Evolutionary conservation across 441 rosid genomes (phyloP).

Genomic region (Pelargonium australe): DNA sequence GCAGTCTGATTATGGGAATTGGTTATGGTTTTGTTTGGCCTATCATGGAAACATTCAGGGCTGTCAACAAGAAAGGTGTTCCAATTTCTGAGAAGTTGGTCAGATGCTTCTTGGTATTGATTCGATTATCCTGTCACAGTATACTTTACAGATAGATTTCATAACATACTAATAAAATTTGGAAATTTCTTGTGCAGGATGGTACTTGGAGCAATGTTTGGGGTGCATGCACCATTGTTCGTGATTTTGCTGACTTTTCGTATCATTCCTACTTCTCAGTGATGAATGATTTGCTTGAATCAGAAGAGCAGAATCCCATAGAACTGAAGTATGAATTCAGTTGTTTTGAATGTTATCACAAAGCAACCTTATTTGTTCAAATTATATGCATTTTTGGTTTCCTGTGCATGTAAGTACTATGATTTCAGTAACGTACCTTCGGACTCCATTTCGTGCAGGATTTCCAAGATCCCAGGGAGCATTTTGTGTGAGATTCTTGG

Average conservation of each 20-base stretch:
- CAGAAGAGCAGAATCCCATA: conserved; percentile 22
- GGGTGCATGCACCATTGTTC: conserved; percentile 21
- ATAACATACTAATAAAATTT: neutral
- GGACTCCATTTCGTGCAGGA: neutral
- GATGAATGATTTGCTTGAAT: conserved; percentile 21
- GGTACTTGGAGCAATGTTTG: conserved; percentile 6
- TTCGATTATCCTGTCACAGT: too few relatives aligned
- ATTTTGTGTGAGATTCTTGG: conserved; percentile 21
- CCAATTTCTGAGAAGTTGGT: neutral
- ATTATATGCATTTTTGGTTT: too few relatives aligned
- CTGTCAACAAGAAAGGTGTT: neutral
- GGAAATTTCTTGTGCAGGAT: neutral
- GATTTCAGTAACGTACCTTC: too few relatives aligned
- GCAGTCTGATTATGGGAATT: neutral
- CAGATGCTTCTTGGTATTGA: conserved; percentile 2
- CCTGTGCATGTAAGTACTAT: too few relatives aligned
- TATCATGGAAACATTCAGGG: neutral
- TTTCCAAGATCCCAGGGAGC: conserved; percentile 10
- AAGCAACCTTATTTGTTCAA: too few relatives aligned
- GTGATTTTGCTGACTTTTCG: conserved; percentile 26
- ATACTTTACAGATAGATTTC: too few relatives aligned
- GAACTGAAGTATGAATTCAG: neutral
- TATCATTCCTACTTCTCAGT: conserved; percentile 27
- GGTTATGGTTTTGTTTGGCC: conserved; percentile 1
- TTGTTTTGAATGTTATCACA: neutral